phyloP scores from a whole-genome alignment of 2,329 filamentous ascomycete species.

The Penicillium sp. region DNA sequence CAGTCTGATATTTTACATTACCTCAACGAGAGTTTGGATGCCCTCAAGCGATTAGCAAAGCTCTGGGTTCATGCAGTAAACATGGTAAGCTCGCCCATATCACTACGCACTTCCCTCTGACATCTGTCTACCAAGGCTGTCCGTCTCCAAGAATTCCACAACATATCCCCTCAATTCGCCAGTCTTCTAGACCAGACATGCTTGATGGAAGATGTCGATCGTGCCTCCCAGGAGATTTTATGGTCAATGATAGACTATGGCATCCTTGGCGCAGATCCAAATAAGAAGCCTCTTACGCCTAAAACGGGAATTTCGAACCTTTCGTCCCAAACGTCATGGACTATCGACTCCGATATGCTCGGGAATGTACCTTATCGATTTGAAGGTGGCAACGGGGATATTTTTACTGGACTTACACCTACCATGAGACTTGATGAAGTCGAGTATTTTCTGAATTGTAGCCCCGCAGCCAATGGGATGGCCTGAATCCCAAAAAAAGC shows the following conservation, averaged over 20 bases:
- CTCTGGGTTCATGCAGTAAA: conserved; percentile 24
- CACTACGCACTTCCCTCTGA: background rate
- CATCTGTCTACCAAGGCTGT: conserved; percentile 4
- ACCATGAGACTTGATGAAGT: conserved; percentile 16
- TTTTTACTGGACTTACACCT: conserved; percentile 10
- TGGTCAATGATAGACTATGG: conserved; percentile 29
- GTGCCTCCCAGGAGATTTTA: conserved; percentile 10
- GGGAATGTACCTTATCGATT: background rate
- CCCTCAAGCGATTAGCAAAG: conserved; percentile 14
- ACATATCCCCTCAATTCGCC: conserved; percentile 16
- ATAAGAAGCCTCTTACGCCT: conserved; percentile 4
- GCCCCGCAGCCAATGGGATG: conserved; percentile 6
- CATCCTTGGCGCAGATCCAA: conserved; percentile 11
- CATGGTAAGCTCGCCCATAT: conserved; percentile 15
- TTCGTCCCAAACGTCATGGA: background rate
- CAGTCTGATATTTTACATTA: conserved; percentile 13
- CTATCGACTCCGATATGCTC: background rate
- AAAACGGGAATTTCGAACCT: background rate
- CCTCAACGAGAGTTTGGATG: conserved; percentile 17
- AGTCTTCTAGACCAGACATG: conserved; percentile 17
- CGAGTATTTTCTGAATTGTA: conserved; percentile 18
- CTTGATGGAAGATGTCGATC: conserved; percentile 18
- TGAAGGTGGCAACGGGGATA: background rate
- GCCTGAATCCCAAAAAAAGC: background rate
- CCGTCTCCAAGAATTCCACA: conserved; percentile 24